These are phyloP conservation scores for Lepidium aucheri DNA, from an alignment of 345 rosid species.

Conservation along the genomic window DNA sequence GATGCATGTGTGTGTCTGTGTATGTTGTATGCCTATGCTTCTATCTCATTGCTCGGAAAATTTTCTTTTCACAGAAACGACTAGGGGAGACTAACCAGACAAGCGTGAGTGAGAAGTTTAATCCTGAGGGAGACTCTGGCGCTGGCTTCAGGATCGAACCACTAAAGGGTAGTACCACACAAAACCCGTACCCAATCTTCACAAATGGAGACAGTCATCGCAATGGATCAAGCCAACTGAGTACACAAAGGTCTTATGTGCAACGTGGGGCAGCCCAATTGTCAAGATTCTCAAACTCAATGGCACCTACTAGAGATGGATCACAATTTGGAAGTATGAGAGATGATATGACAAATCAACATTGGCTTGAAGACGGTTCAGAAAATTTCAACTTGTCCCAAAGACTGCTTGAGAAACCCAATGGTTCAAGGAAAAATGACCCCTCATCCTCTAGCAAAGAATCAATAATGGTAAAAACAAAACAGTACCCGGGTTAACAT, in stretches of 20 bases:
- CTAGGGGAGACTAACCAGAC: slow-evolving; percentile 33
- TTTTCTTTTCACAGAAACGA: slow-evolving; percentile 37
- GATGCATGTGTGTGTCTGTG: not conserved
- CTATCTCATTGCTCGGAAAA: slow-evolving; percentile 4
- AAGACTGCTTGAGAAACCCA: slow-evolving; percentile 37
- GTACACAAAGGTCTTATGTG: slow-evolving; percentile 41
- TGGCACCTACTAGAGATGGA: slow-evolving; percentile 52
- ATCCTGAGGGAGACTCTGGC: slow-evolving; percentile 40
- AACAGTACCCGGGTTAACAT: not conserved
- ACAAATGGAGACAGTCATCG: slow-evolving; percentile 27
- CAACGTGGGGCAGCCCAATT: slow-evolving; percentile 40
- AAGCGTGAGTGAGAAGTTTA: slow-evolving; percentile 36
- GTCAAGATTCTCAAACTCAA: slow-evolving; percentile 75
- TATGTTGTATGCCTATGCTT: not conserved
- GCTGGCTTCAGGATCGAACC: slow-evolving; percentile 41
- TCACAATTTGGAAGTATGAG: slow-evolving; percentile 45
- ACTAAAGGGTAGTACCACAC: slow-evolving; percentile 24
- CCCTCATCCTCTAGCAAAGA: slow-evolving; percentile 27
- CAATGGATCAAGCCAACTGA: slow-evolving; percentile 23
- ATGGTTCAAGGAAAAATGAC: slow-evolving; percentile 33
- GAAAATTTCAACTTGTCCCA: slow-evolving; percentile 40
- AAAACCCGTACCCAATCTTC: slow-evolving; percentile 23
- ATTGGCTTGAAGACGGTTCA: slow-evolving; percentile 34
- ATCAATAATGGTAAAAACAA: slow-evolving; percentile 33
- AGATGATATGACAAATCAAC: slow-evolving; percentile 34